Base-by-base conservation (phyloP, 257 asterid genomes). In the Nicotiana tomentosiformis region DNA sequence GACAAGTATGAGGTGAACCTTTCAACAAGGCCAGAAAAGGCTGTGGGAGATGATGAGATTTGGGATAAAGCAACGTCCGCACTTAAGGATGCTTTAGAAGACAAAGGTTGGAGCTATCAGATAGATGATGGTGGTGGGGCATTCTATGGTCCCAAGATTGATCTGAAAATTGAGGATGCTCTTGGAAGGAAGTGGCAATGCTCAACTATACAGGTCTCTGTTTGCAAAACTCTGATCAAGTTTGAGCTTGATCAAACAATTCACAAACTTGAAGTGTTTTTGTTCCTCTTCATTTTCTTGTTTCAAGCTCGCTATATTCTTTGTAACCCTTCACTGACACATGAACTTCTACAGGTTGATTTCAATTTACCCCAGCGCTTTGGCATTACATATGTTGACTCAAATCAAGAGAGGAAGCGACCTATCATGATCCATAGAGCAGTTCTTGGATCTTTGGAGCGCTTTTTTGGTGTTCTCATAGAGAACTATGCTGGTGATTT, bases 151-250 rank as follows among this genome's bases (percentile, higher is more conserved):
- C 98, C 99, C 77, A 96, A 94, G 88, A 96, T 96, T 83, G 98
- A 96, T 90, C 94, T 96, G 84, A 96, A 96, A 90, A 94, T 96
- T 77, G 98, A 96, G 88, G 99, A 94, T 86, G 99, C 99, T 85
- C 92, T 96, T 76, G 99, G 99, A 88, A 91, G 99, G 86, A 95
- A 94, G 89, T 94, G 99, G 99, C 99, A 95, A 85, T 95, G 99
- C 93, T 94, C 99, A 29, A 95, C 99, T 83, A 91, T 95, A 87
- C 98, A 94, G 97, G 99, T 46, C 60, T 7, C 37, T 72, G 61
- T 72, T 46, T 72, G 57, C 61, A 46, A 12, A 72, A 46, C 61
- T 72, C 37, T 20, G 5, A 72, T 72, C 20, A 4, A 72, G 61
- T 72, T 72, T 23, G 39, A 46, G 78, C 60, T 43, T 72, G 60